phyloP scores from a whole-genome alignment of 2,329 filamentous ascomycete species.

The Hansfordia pulvinata region DNA sequence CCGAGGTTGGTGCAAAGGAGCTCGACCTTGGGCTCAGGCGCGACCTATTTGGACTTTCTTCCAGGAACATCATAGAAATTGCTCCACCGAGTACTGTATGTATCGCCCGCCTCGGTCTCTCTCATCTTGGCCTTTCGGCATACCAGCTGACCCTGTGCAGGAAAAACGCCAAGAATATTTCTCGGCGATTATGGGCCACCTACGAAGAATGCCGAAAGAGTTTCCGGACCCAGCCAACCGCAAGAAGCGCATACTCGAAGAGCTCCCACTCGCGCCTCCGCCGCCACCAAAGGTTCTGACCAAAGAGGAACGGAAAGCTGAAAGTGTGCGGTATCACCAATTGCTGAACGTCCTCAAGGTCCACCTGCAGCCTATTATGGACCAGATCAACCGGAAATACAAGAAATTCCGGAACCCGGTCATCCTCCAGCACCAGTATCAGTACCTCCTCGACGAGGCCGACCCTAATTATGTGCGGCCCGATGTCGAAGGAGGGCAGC shows the following conservation, averaged over 20 bases:
- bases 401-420: constrained; percentile 74
- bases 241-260: constrained; percentile 72
- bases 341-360: constrained; percentile 81
- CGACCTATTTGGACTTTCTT: constrained; percentile 77
- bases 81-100: constrained; percentile 49
- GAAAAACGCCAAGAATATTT: constrained; percentile 69
- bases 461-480: constrained; percentile 57
- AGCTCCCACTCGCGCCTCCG: constrained; percentile 61
- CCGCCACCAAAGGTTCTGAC: constrained; percentile 54
- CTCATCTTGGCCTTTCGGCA: no score
- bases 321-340: constrained; percentile 72
- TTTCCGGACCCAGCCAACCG: constrained; percentile 80
- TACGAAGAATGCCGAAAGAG: constrained; percentile 66
- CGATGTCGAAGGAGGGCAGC: constrained; percentile 39
- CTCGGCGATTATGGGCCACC: constrained; percentile 55
- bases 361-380: constrained; percentile 86
- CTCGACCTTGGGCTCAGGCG: constrained; percentile 51
- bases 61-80: constrained; percentile 62
- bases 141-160: no score
- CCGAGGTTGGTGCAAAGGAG: constrained; percentile 54
- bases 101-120: no score
- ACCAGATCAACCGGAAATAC: constrained; percentile 84
- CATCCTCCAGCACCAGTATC: constrained; percentile 59
- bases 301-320: constrained; percentile 67
- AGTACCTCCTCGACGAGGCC: constrained; percentile 73